Conservation (phyloP, 768 basidiomycete species). For the Amanita jacksonii region DNA sequence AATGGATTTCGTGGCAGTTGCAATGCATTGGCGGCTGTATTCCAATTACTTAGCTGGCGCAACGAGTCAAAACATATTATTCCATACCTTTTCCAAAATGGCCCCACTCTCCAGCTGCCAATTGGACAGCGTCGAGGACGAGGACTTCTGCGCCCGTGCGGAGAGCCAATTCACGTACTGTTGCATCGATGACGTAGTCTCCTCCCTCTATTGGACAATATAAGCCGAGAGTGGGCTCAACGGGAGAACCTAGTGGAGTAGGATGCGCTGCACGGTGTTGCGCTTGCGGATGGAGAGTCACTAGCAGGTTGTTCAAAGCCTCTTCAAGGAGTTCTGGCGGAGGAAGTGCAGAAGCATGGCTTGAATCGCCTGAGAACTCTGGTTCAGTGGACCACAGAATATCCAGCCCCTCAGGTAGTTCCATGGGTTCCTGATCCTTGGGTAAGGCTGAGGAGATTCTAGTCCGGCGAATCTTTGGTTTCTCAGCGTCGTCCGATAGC, state of each 20-base stretch:
- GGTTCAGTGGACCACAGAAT: slow-evolving; percentile 57
- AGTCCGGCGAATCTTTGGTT: slow-evolving; percentile 30
- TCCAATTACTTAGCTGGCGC: background rate
- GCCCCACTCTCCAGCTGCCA: slow-evolving; percentile 86
- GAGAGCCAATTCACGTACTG: slow-evolving; percentile 68
- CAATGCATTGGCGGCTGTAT: slow-evolving; percentile 56
- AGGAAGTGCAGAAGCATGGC: slow-evolving; percentile 36
- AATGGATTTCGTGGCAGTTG: slow-evolving; percentile 68
- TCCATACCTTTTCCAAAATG: slow-evolving; percentile 65
- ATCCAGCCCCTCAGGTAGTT: slow-evolving; percentile 46
- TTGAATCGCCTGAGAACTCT: slow-evolving; percentile 22
- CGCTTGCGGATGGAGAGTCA: slow-evolving; percentile 73
- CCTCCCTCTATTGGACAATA: slow-evolving; percentile 86
- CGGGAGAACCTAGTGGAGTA: slow-evolving; percentile 38
- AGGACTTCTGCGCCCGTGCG: slow-evolving; percentile 73
- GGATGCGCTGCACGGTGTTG: slow-evolving; percentile 64
- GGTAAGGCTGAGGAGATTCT: slow-evolving; percentile 20
- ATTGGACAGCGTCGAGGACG: slow-evolving; percentile 72
- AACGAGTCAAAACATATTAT: slow-evolving; percentile 3
- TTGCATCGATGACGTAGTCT: slow-evolving; percentile 71
- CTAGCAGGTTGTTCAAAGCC: slow-evolving; percentile 62
- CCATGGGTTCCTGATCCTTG: slow-evolving; percentile 33
- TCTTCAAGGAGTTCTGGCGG: slow-evolving; percentile 72
- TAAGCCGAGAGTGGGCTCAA: slow-evolving; percentile 77
- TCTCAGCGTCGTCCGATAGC: slow-evolving; percentile 33